A percentile compares a stretch with the other conserved stretches of the same genome.
These are phyloP conservation scores for Tephrocybe sp. DNA, from an alignment of 768 basidiomycete species.

Conservation along the genomic window DNA sequence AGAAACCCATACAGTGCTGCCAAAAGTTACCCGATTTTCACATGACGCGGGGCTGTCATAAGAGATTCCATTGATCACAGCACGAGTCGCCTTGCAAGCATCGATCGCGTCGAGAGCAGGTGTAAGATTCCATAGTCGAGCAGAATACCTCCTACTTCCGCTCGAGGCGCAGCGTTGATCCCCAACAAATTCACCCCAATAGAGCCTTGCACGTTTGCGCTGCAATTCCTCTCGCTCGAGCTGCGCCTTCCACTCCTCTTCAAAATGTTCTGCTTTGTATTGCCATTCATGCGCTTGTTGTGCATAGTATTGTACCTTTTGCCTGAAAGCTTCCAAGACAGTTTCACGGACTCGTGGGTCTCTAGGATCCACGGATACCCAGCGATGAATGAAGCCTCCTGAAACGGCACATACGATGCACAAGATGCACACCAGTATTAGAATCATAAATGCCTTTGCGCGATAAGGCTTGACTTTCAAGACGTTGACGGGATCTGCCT, in stretches of 20 bases:
- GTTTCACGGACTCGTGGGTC: background rate
- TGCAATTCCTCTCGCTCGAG: slow-evolving; percentile 3
- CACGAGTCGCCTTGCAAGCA: slow-evolving; percentile 13
- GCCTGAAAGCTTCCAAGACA: background rate
- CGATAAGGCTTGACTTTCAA: too few species aligned
- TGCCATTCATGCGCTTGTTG: background rate
- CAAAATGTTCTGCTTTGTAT: background rate
- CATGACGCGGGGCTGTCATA: background rate
- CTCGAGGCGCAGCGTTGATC: slow-evolving; percentile 7
- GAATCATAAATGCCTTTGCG: too few species aligned
- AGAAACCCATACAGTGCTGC: background rate
- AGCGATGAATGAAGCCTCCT: background rate
- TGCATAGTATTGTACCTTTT: background rate
- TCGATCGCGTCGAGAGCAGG: slow-evolving; percentile 5
- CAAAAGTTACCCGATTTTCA: background rate
- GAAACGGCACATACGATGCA: too few species aligned
- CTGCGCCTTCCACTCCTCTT: slow-evolving; percentile 1
- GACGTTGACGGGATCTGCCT: too few species aligned
- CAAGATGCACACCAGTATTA: too few species aligned
- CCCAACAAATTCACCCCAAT: slow-evolving; percentile 13
- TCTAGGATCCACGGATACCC: background rate
- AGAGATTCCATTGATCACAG: slow-evolving; percentile 15
- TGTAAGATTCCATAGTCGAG: slow-evolving; percentile 11
- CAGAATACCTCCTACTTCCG: slow-evolving; percentile 5
- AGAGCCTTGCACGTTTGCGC: slow-evolving; percentile 5